phyloP scores from a whole-genome alignment of 768 basidiomycete genomes.

The Termitomyces sp. region DNA sequence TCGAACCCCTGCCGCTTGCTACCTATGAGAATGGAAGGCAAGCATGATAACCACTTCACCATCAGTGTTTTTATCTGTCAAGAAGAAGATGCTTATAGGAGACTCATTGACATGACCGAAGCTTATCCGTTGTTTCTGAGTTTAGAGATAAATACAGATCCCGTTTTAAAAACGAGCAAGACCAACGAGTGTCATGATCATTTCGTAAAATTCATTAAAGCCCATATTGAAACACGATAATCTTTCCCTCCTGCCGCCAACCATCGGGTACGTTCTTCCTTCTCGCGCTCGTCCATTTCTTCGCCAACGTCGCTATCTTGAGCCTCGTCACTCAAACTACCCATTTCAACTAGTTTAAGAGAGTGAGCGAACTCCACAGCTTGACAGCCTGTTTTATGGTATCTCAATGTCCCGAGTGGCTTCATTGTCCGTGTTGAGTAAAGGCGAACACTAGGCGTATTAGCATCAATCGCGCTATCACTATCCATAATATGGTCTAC shows the following conservation, averaged over 20 bases:
- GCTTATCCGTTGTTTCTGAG: too few relatives aligned
- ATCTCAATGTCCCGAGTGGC: slow-evolving; percentile 74
- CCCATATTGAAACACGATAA: slow-evolving; percentile 67
- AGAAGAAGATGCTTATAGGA: too few relatives aligned
- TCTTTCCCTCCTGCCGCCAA: slow-evolving; percentile 63
- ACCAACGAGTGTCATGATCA: background rate
- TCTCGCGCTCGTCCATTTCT: slow-evolving; percentile 40
- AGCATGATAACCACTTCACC: slow-evolving; percentile 75
- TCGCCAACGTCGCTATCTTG: slow-evolving; percentile 37
- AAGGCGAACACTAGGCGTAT: slow-evolving; percentile 57
- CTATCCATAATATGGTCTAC: background rate
- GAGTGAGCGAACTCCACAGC: slow-evolving; percentile 61
- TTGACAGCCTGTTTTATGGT: slow-evolving; percentile 79
- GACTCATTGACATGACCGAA: too few relatives aligned
- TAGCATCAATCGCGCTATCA: background rate
- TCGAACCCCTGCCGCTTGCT: slow-evolving; percentile 47
- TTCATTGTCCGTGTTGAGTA: slow-evolving; percentile 80
- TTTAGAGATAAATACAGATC: too few relatives aligned
- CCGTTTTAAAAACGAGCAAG: background rate
- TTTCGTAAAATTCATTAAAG: slow-evolving; percentile 46
- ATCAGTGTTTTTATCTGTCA: background rate
- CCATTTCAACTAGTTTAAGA: background rate
- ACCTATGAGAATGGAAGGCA: slow-evolving; percentile 60
- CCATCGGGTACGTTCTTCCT: slow-evolving; percentile 49
- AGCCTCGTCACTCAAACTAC: slow-evolving; percentile 23